Evolutionary conservation across 2,329 filamentous ascomycete species (phyloP).

Genomic region (Diaporthe eres): DNA sequence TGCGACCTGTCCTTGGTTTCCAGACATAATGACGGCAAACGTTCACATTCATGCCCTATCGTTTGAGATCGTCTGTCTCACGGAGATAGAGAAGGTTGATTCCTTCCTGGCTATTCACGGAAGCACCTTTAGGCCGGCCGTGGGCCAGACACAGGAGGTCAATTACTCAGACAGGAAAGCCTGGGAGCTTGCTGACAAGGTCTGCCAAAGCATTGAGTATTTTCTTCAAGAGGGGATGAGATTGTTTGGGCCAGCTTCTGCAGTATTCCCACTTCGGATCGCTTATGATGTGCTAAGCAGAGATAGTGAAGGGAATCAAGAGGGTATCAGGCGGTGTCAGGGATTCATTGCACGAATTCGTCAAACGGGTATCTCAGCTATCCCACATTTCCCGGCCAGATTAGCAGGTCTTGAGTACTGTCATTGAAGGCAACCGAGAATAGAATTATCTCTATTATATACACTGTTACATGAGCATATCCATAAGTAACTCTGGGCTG

Average conservation of each 20-base stretch:
- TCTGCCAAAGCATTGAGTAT: not conserved
- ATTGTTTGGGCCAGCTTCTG: slow-evolving; percentile 8
- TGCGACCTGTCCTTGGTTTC: not conserved
- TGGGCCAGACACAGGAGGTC: not conserved
- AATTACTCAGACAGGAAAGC: not conserved
- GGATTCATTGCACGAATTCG: not conserved
- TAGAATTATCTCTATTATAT: not conserved
- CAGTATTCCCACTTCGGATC: not conserved
- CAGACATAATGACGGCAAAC: not conserved
- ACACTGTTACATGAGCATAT: not conserved
- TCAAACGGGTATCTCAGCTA: not conserved
- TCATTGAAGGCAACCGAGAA: too few relatives aligned
- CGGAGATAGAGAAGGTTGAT: not conserved
- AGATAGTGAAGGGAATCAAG: not conserved
- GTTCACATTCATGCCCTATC: not conserved
- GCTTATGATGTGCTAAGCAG: not conserved
- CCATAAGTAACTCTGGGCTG: not conserved
- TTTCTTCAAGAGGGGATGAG: slow-evolving; percentile 2
- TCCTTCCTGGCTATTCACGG: not conserved
- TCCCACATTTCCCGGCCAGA: not conserved
- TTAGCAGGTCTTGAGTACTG: not conserved
- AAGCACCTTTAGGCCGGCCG: not conserved
- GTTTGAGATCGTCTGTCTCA: slow-evolving; percentile 3
- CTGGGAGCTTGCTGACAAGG: not conserved
- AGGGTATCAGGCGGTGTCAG: not conserved